phyloP scores from a whole-genome alignment of 768 basidiomycete species.

The Trametes punicea region DNA sequence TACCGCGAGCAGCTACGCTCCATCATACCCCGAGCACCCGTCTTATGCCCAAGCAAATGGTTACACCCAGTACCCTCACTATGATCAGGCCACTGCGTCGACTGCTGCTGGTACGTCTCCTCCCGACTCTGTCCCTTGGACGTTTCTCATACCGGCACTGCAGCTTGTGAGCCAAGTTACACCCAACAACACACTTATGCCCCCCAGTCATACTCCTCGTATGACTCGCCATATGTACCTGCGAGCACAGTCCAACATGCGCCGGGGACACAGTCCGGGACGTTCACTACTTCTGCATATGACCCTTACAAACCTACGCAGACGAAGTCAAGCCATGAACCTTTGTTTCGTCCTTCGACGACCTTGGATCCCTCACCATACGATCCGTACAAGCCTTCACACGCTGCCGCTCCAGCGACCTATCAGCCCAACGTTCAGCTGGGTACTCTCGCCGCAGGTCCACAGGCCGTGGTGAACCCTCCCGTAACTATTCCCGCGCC shows the following conservation, averaged over 20 bases:
- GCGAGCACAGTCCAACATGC: conserved; percentile 18
- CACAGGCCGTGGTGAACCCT: conserved; percentile 2
- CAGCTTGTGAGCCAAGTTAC: conserved; percentile 13
- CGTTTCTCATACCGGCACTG: background rate
- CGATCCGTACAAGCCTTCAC: conserved; percentile 18
- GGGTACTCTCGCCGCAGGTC: background rate
- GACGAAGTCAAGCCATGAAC: conserved; percentile 22
- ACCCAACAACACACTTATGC: conserved; percentile 10
- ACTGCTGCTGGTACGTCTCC: conserved; percentile 3
- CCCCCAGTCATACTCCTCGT: conserved; percentile 13
- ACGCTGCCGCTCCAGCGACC: conserved; percentile 1
- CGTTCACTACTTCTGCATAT: conserved; percentile 22
- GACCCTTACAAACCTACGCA: conserved; percentile 28
- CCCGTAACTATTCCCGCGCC: conserved; percentile 17
- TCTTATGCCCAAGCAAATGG: conserved; percentile 12
- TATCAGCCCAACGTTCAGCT: conserved; percentile 1
- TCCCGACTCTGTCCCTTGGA: background rate
- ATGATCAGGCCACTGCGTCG: background rate
- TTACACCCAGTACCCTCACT: conserved; percentile 14
- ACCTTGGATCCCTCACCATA: conserved; percentile 14
- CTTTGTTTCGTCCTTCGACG: conserved; percentile 24
- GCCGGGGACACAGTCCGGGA: conserved; percentile 19
- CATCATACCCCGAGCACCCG: conserved; percentile 4
- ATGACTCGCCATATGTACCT: conserved; percentile 21
- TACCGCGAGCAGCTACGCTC: conserved; percentile 8